These are phyloP conservation scores for Gossypium davidsonii DNA, from an alignment of 441 rosid genomes.

Conservation along the genomic window DNA sequence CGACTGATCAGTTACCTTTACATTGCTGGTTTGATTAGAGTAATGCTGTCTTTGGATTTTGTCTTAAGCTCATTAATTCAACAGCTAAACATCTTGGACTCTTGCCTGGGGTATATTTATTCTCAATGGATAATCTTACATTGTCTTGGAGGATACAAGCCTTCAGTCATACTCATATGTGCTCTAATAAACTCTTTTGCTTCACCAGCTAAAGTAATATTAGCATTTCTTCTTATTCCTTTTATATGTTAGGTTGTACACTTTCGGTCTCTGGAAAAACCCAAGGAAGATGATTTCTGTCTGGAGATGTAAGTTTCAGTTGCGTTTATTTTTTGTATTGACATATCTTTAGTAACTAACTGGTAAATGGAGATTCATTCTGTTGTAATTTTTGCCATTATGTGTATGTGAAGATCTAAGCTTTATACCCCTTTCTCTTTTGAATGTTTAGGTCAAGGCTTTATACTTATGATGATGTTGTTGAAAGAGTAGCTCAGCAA, in stretches of 20 bases:
- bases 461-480: constrained; percentile 48
- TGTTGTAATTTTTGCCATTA: neutral
- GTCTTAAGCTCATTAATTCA: neutral
- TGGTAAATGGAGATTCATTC: neutral
- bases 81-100: neutral
- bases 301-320: constrained; percentile 43
- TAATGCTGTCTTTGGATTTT: neutral
- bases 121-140: neutral
- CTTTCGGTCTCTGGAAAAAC: constrained; percentile 46
- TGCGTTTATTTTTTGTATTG: neutral
- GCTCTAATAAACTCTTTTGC: neutral
- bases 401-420: neutral
- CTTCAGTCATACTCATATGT: neutral
- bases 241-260: constrained; percentile 36
- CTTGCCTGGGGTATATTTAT: neutral
- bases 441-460: constrained; percentile 40
- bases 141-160: neutral
- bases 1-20: neutral
- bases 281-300: constrained; percentile 51
- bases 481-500: constrained; percentile 42
- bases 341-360: neutral
- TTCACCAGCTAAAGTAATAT: neutral
- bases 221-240: neutral
- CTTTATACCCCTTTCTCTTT: neutral
- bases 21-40: neutral